Evolutionary conservation across 2,329 filamentous ascomycete species (phyloP), one percentile per base, ranked within the genome.

Genomic region (Eurotiales sp.): DNA sequence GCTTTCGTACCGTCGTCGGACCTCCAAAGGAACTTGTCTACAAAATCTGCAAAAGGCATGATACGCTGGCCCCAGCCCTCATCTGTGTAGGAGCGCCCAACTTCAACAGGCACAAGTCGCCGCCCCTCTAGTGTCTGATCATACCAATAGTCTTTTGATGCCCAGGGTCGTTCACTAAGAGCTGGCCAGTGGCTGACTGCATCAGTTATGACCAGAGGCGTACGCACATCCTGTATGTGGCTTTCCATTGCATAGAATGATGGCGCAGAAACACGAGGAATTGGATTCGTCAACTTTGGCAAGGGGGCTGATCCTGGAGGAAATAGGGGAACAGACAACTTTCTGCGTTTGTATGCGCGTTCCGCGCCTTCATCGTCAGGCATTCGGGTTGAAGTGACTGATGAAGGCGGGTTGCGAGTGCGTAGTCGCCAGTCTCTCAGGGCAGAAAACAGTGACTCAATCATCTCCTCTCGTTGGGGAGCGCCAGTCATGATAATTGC

Each of bases 21-120:
- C 17, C 61, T 61, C 64, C 56, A 67, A 53, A 95, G 78, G 63
- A 88, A 84, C 1, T 67, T 67, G 4, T 74, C 59, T 43, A 96
- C 72, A 58, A 96, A 95, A 1, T 85, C 74, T 4, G 73, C 71
- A 60, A 97, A 95, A 0, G 81, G 75, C 44, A 95, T 80, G 22
- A 97, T 83, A 50, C 83, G 80, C 68, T 97, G 92, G 0, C 85
- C 84, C 91, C 92, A 96, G 19, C 78, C 85, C 17, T 82, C 80
- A 56, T 96, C 90, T 1, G 90, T 91, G 64, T 97, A 99, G 63
- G 87, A 93, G 42, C 87, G 77, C 0, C 93, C 92, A 2, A 93
- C 69, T 66, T 97, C 91, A 3, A 96, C 80, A 0, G 92, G 92
- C 0, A 97, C 88, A 0, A 96, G 78, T 10, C 93, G 79, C 27